Evolutionary conservation across 208 protist species (phyloP).

Genomic region (Leishmania major): DNA sequence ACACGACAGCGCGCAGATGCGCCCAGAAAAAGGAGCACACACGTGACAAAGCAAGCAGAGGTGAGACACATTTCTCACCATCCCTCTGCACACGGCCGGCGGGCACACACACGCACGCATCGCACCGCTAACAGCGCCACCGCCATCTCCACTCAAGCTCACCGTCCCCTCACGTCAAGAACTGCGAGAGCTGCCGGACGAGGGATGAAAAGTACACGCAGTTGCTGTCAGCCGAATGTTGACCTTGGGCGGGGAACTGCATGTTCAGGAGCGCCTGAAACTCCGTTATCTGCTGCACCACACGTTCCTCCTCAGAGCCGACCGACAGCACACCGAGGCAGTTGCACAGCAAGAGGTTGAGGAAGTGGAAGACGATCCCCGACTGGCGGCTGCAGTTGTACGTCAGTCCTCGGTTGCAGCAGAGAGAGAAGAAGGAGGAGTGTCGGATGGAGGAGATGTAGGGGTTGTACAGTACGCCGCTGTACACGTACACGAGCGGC

Average conservation of each 20-base stretch:
- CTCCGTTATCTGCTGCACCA: conserved; percentile 56
- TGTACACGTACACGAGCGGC: conserved; percentile 80
- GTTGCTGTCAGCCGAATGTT: conserved; percentile 87
- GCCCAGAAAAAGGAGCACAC: neutral
- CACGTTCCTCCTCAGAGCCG: conserved; percentile 36
- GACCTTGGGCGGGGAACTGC: conserved; percentile 85
- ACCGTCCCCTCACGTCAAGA: conserved; percentile 7
- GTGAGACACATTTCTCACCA: neutral
- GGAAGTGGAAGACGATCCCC: conserved; percentile 87
- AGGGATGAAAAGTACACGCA: conserved; percentile 86
- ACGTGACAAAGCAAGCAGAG: neutral
- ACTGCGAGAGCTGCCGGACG: conserved; percentile 63
- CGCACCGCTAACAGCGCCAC: too few relatives aligned
- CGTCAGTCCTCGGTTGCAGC: conserved; percentile 65
- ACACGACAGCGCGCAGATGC: too few relatives aligned
- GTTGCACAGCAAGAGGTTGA: conserved; percentile 78
- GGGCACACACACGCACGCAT: neutral
- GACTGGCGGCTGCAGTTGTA: conserved; percentile 57
- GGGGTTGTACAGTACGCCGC: conserved; percentile 88
- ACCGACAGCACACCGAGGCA: conserved; percentile 86
- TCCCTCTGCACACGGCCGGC: neutral
- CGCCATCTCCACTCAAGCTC: neutral
- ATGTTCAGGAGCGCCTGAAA: conserved; percentile 85
- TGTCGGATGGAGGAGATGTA: conserved; percentile 85
- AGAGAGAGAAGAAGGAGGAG: conserved; percentile 83